Conservation (phyloP, 352 stramenopile genomes). For the Phytophthora capsici region DNA sequence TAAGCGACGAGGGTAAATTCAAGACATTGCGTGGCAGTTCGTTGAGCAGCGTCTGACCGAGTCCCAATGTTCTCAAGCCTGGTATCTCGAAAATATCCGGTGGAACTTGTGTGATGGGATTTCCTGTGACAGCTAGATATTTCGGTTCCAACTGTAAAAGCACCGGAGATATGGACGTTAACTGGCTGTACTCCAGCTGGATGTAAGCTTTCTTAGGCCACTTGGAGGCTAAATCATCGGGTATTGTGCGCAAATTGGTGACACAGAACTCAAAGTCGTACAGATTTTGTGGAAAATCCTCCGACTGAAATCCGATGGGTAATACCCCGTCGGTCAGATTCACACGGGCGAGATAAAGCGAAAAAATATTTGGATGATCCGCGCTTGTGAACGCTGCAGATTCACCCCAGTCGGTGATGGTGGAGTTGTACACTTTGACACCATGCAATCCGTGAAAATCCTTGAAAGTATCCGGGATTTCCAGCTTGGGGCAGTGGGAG, state of each 20-base stretch:
- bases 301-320: constrained; percentile 34
- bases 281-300: constrained; percentile 36
- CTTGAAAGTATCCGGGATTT: constrained; percentile 24
- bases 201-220: constrained; percentile 27
- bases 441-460: constrained; percentile 32
- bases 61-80: background rate
- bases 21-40: constrained; percentile 25
- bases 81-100: constrained; percentile 21
- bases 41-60: constrained; percentile 7
- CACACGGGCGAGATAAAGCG: constrained; percentile 36
- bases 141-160: constrained; percentile 16
- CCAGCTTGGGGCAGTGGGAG: constrained; percentile 38
- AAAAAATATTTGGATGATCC: constrained; percentile 29
- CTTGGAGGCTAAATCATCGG: constrained; percentile 39
- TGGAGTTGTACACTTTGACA: constrained; percentile 54
- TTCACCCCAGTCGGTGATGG: constrained; percentile 29
- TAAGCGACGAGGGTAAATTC: background rate
- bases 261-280: constrained; percentile 45
- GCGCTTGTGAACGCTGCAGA: constrained; percentile 30
- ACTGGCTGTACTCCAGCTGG: constrained; percentile 26
- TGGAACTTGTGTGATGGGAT: constrained; percentile 33
- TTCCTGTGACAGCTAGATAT: constrained; percentile 30
- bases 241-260: constrained; percentile 40
- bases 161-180: constrained; percentile 17
- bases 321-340: constrained; percentile 39